phyloP scores from a whole-genome alignment of 352 stramenopile genomes.

The Halophytophthora polymorphica region DNA sequence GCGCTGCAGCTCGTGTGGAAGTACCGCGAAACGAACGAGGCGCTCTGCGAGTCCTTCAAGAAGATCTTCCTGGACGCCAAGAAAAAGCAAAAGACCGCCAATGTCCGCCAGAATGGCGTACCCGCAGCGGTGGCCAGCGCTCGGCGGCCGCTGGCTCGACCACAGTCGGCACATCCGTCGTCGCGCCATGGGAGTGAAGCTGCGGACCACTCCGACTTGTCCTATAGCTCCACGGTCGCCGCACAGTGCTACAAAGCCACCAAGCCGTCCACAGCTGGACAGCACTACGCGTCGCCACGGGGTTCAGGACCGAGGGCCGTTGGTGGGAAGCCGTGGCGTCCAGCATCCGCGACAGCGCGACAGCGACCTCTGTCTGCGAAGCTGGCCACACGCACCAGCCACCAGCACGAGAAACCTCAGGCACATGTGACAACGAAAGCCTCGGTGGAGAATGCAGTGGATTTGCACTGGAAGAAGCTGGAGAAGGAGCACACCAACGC shows the following conservation, averaged over 20 bases:
- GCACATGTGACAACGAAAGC: not conserved
- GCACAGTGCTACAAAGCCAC: constrained; percentile 59
- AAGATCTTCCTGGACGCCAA: constrained; percentile 73
- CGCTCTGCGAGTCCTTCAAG: constrained; percentile 67
- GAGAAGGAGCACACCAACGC: constrained; percentile 29
- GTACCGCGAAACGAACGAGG: constrained; percentile 57
- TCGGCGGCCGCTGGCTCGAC: constrained; percentile 13
- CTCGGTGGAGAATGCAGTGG: constrained; percentile 18
- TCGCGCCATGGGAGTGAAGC: constrained; percentile 4
- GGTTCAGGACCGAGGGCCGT: constrained; percentile 2
- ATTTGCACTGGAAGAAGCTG: constrained; percentile 41
- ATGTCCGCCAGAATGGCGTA: constrained; percentile 20
- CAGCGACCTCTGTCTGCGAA: constrained; percentile 33
- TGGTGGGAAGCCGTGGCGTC: constrained; percentile 9
- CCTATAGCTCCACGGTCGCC: constrained; percentile 59
- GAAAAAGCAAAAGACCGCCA: constrained; percentile 41
- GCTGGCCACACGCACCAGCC: constrained; percentile 7
- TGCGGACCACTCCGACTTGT: constrained; percentile 26
- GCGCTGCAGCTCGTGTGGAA: constrained; percentile 63
- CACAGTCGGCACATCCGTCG: constrained; percentile 37
- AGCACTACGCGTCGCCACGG: constrained; percentile 30
- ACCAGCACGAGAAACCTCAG: not conserved
- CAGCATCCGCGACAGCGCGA: constrained; percentile 18
- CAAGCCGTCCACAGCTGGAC: constrained; percentile 36
- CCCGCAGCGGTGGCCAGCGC: constrained; percentile 1